Evolutionary conservation across 148 eudicot genomes (phyloP).

Genomic region (Limonium bicolor): DNA sequence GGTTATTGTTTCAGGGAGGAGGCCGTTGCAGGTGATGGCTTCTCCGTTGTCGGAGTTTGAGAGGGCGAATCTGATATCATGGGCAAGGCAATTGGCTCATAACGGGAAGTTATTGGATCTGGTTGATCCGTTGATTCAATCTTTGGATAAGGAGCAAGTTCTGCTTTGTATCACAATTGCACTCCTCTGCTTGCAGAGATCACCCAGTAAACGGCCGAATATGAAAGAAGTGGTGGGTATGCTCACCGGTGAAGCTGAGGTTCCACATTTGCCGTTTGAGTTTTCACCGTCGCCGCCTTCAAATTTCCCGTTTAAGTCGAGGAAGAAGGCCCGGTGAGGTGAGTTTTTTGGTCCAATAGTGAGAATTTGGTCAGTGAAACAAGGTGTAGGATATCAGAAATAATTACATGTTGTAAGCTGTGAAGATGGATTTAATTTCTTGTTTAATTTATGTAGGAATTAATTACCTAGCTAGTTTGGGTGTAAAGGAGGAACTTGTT

Average conservation of each 20-base stretch:
- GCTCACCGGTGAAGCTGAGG: constrained; percentile 62
- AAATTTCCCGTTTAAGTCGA: constrained; percentile 60
- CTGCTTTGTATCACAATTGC: constrained; percentile 77
- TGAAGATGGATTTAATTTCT: no score
- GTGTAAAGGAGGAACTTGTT: no score
- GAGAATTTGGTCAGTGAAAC: no score
- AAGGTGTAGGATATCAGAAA: no score
- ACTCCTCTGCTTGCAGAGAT: constrained; percentile 69
- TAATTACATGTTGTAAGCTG: no score
- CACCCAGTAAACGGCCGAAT: constrained; percentile 56
- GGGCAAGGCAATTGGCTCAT: constrained; percentile 81
- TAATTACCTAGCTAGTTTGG: no score
- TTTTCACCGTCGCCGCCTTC: constrained; percentile 95
- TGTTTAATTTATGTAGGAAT: no score
- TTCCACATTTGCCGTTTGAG: constrained; percentile 85
- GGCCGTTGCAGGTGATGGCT: constrained; percentile 83
- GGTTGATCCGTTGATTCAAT: constrained; percentile 45
- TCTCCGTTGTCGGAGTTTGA: constrained; percentile 93
- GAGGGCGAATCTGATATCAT: constrained; percentile 84
- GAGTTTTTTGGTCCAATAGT: no score
- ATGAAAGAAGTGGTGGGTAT: constrained; percentile 78
- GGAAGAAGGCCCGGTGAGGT: constrained; percentile 77
- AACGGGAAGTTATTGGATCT: constrained; percentile 79
- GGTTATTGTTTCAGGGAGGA: constrained; percentile 74
- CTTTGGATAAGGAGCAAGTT: constrained; percentile 50